These are phyloP conservation scores for Hypoxylon fuscum DNA, from an alignment of 495 filamentous ascomycete genomes.

Conservation along the genomic window DNA sequence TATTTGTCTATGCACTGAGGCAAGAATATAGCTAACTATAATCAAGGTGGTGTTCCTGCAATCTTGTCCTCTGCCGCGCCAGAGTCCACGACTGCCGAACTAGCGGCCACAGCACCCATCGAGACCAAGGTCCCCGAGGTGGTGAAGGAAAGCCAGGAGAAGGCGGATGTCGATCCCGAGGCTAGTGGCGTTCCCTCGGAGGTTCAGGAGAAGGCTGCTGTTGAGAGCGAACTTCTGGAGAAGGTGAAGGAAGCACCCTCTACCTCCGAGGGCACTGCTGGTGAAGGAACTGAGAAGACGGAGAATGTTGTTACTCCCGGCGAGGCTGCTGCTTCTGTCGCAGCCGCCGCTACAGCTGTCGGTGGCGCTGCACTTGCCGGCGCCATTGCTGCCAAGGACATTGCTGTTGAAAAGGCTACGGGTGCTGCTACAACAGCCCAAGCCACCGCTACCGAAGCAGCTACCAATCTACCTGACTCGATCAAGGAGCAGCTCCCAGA, in stretches of 20 bases:
- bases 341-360: conserved; percentile 47
- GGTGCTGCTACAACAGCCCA: conserved; percentile 41
- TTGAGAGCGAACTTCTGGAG: conserved; percentile 68
- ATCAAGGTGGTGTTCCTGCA: conserved; percentile 40
- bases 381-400: conserved; percentile 47
- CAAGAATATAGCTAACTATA: conserved; percentile 10
- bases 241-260: conserved; percentile 65
- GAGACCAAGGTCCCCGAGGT: conserved; percentile 72
- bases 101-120: conserved; percentile 75
- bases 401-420: conserved; percentile 43
- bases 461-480: conserved; percentile 45
- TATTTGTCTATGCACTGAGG: neutral
- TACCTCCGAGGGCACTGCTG: conserved; percentile 65
- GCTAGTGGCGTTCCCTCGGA: conserved; percentile 65
- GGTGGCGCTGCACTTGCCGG: conserved; percentile 52
- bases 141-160: conserved; percentile 72
- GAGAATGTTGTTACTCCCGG: conserved; percentile 53
- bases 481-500: conserved; percentile 48
- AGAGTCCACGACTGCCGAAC: conserved; percentile 73
- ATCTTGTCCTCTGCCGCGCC: conserved; percentile 75
- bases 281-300: conserved; percentile 56
- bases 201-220: conserved; percentile 67
- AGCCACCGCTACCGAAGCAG: conserved; percentile 38
- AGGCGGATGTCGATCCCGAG: conserved; percentile 66
- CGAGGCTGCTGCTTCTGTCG: conserved; percentile 52